phyloP scores from a whole-genome alignment of 108 stramenopile species.

The Aurantiochytrium sp. region DNA sequence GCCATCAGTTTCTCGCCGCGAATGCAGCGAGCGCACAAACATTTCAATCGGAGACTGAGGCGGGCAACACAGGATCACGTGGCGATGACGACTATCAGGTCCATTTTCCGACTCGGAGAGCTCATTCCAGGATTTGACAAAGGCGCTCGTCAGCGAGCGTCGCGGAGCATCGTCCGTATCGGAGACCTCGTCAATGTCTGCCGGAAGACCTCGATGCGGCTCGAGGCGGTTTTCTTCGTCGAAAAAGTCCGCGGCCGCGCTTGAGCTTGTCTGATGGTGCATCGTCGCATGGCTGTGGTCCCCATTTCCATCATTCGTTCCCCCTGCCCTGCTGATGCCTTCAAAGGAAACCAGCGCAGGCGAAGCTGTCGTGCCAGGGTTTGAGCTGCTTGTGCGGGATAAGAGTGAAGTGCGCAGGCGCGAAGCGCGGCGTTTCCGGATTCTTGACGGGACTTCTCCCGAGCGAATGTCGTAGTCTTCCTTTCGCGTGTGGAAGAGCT shows the following conservation, averaged over 20 bases:
- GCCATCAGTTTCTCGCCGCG: background rate
- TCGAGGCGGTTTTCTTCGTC: background rate
- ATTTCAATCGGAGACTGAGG: background rate
- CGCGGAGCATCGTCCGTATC: background rate
- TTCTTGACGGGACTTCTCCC: background rate
- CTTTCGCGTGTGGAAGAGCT: background rate
- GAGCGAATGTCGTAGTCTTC: background rate
- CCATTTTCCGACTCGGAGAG: background rate
- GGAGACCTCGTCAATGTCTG: background rate
- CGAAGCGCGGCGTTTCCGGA: background rate
- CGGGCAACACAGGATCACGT: background rate
- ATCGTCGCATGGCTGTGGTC: too few species aligned
- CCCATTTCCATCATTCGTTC: too few species aligned
- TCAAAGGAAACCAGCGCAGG: too few species aligned
- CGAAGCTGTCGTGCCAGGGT: too few species aligned
- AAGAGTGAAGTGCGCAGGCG: background rate
- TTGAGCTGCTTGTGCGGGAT: background rate
- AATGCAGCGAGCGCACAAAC: background rate
- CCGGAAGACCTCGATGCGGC: background rate
- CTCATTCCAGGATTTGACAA: background rate
- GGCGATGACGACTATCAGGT: background rate
- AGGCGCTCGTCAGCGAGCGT: background rate
- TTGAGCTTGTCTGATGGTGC: too few species aligned
- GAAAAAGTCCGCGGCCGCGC: background rate
- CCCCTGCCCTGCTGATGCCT: too few species aligned